Evolutionary conservation across 2,329 filamentous ascomycete species (phyloP), one percentile per base, ranked within the genome.

Genomic region (Fusarium sp.): DNA sequence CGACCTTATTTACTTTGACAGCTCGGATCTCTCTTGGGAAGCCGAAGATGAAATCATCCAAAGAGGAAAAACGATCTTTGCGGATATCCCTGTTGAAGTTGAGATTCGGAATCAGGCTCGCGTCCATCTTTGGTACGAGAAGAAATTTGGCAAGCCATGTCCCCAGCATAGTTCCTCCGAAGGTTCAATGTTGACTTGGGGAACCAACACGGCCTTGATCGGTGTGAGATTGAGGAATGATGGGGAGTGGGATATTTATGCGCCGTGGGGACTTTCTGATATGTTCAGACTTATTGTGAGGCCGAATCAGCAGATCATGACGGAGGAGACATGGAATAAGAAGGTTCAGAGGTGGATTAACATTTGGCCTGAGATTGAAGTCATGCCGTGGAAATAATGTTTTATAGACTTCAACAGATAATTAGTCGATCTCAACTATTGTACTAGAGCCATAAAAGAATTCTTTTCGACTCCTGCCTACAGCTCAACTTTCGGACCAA

Each of bases 51-150:
- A 47, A 2, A 66, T 76, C 6, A 81, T 81, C 20, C 74, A 78
- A n/a, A 50, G 42, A 1, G 79, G 78, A 3, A 72, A 65, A 16
- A 43, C 56, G 6, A 54, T 81, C 2, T 81, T 80, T 20, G 71
- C 73, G 0, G 77, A 76, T n/a, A 61, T 80, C 1, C 51, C 73
- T 6, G 68, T 72, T 2, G 75, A 80, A 27, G 75, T 81, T 2
- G 79, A 81, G 62, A 80, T 81, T 16, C 77, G 80, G 16, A 81
- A 81, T 42, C 80, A 81, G 53, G 79, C 80, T 4, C 76, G 80
- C 11, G 80, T 81, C 14, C 80, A 81, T 44, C 66, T 81, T 0
- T 81, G 80, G 80, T 81, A 80, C 22, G 70, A 69, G 51, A 43
- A 74, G 32, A 79, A 77, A 42, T 79, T 77, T 16, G 78, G 79